phyloP scores from a whole-genome alignment of 192 early-diverging fungal genomes.

The Coemansia sp. region DNA sequence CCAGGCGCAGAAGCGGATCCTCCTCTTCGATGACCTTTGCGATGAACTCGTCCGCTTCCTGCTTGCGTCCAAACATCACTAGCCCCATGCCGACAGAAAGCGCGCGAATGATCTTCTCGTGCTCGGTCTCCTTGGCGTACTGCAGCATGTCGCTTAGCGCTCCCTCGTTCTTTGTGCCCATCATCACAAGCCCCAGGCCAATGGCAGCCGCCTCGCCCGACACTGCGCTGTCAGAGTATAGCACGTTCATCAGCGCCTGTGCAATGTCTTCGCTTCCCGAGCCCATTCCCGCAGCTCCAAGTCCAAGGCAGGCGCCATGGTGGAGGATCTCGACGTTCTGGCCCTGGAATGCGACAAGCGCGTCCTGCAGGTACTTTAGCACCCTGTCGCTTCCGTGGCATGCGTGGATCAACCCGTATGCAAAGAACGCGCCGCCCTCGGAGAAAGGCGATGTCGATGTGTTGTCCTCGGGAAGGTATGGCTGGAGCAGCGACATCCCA shows the following conservation, averaged over 20 bases:
- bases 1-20: conserved; percentile 94
- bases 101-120: conserved; percentile 99
- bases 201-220: conserved; percentile 97
- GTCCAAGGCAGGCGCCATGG: conserved; percentile 93
- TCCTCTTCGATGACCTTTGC: conserved; percentile 86
- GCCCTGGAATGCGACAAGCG: conserved; percentile 73
- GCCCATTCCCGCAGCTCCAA: conserved; percentile 97
- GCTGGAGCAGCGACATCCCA: conserved; percentile 78
- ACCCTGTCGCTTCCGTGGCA: conserved; percentile 87
- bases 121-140: conserved; percentile 98
- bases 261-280: conserved; percentile 87
- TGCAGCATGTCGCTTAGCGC: conserved; percentile 94
- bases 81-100: conserved; percentile 91
- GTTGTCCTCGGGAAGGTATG: conserved; percentile 94
- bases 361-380: conserved; percentile 77
- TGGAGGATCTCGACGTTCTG: conserved; percentile 82
- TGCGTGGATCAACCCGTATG: conserved; percentile 95
- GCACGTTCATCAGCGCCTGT: conserved; percentile 82
- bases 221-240: conserved; percentile 94
- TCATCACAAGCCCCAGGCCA: conserved; percentile 97
- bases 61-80: conserved; percentile 97
- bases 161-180: conserved; percentile 81
- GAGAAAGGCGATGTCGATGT: conserved; percentile 86
- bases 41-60: conserved; percentile 90
- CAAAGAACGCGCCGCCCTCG: conserved; percentile 97